phyloP scores from a whole-genome alignment of 1,284 basidiomycete species.

The Taiwanofungus camphoratus region DNA sequence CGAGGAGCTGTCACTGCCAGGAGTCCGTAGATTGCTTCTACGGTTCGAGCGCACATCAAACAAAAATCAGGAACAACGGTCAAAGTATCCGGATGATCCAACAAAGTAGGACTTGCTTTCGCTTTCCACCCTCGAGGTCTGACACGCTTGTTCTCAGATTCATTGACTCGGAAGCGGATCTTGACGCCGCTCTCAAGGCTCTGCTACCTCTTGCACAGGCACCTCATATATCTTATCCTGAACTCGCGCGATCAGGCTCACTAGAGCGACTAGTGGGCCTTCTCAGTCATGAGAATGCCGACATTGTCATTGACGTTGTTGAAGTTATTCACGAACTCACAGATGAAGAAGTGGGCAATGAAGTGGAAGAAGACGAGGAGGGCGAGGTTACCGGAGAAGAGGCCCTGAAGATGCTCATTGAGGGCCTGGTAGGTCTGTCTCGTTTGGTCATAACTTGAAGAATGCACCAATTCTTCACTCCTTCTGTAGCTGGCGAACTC shows the following conservation, averaged over 20 bases:
- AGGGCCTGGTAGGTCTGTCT: conserved; percentile 58
- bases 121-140: background rate
- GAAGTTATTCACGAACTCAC: conserved; percentile 92
- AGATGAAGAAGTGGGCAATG: conserved; percentile 90
- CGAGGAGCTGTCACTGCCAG: conserved; percentile 62
- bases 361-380: conserved; percentile 65
- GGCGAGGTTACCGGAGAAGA: conserved; percentile 60
- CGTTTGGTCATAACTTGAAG: background rate
- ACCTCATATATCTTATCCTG: conserved; percentile 82
- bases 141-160: conserved; percentile 53
- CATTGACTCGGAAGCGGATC: conserved; percentile 96
- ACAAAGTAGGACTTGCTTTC: conserved; percentile 58
- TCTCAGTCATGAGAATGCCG: conserved; percentile 88
- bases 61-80: conserved; percentile 93
- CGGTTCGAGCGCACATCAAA: conserved; percentile 85
- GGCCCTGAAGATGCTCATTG: conserved; percentile 68
- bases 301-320: conserved; percentile 90
- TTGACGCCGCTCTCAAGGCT: conserved; percentile 83
- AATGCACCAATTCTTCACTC: background rate
- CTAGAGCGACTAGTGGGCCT: conserved; percentile 73
- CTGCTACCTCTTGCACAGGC: conserved; percentile 87
- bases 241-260: conserved; percentile 76
- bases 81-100: conserved; percentile 87
- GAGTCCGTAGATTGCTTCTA: conserved; percentile 71
- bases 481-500: conserved; percentile 66